Conservation (phyloP, 192 early-diverging fungal species). For the Geosiphon pyriformis region DNA sequence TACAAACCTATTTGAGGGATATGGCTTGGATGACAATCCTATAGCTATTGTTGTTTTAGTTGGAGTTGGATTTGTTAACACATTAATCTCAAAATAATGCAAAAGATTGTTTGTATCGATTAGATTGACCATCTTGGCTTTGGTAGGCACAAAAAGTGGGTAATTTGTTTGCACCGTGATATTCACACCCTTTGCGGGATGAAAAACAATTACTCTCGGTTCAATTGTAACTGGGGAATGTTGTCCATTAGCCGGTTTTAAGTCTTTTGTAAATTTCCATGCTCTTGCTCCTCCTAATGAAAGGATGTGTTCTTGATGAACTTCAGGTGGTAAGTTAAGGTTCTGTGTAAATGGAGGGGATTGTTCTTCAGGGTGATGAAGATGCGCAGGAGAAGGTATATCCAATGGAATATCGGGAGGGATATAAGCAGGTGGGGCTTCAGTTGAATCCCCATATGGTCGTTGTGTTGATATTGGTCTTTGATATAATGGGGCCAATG, state of each 20-base stretch:
- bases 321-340: slow-evolving; percentile 1
- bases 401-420: too few species aligned
- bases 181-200: slow-evolving; percentile 5
- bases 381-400: not conserved
- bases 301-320: slow-evolving; percentile 2
- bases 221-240: not conserved
- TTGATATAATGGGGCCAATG: not conserved
- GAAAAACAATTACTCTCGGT: not conserved
- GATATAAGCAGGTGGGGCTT: not conserved
- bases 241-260: not conserved
- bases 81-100: slow-evolving; percentile 16
- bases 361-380: not conserved
- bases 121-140: not conserved
- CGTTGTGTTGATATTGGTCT: not conserved
- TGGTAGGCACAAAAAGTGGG: not conserved
- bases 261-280: not conserved
- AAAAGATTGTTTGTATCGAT: not conserved
- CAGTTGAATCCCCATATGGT: too few species aligned
- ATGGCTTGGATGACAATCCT: slow-evolving; percentile 47
- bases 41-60: slow-evolving; percentile 39
- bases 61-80: slow-evolving; percentile 21
- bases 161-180: slow-evolving; percentile 18
- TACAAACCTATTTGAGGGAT: slow-evolving; percentile 39
- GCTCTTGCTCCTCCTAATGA: slow-evolving; percentile 2
- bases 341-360: not conserved